These are phyloP conservation scores for Neolentinus lepideus DNA, from an alignment of 1,284 basidiomycete species.

Conservation along the genomic window DNA sequence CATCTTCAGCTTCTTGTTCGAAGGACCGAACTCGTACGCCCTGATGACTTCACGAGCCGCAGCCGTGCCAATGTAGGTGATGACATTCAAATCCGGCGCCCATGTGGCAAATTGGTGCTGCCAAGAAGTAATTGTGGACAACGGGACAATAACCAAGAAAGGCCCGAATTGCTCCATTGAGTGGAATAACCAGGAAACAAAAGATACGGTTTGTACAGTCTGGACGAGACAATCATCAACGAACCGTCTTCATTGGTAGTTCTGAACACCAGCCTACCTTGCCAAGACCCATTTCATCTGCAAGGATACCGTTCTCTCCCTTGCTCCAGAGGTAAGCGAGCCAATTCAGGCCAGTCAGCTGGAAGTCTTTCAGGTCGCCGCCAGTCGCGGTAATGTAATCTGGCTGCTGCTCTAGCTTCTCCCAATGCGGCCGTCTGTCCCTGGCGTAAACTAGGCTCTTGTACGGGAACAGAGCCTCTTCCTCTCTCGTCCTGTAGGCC, in stretches of 20 bases:
- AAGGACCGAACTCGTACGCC: constrained; percentile 85
- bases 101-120: constrained; percentile 92
- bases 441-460: constrained; percentile 72
- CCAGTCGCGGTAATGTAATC: constrained; percentile 77
- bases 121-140: constrained; percentile 98
- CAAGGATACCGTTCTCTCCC: constrained; percentile 94
- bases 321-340: constrained; percentile 94
- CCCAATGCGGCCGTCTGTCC: constrained; percentile 74
- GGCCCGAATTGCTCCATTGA: constrained; percentile 92
- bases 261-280: constrained; percentile 48
- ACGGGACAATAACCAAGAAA: constrained; percentile 95
- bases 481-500: constrained; percentile 74
- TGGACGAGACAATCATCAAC: constrained; percentile 21
- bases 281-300: constrained; percentile 99
- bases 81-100: constrained; percentile 96
- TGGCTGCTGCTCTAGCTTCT: constrained; percentile 87
- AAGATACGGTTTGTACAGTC: constrained; percentile 95
- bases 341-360: constrained; percentile 98
- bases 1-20: constrained; percentile 88
- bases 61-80: constrained; percentile 94
- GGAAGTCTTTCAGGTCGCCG: constrained; percentile 94
- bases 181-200: constrained; percentile 95
- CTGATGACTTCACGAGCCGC: constrained; percentile 88
- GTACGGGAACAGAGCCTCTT: constrained; percentile 79
- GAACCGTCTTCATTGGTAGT: constrained; percentile 3